A percentile compares a stretch with the other conserved stretches of the same genome.
Evolutionary conservation across 306 rosid genomes (phyloP).

Genomic region (Vigna nakashimae): DNA sequence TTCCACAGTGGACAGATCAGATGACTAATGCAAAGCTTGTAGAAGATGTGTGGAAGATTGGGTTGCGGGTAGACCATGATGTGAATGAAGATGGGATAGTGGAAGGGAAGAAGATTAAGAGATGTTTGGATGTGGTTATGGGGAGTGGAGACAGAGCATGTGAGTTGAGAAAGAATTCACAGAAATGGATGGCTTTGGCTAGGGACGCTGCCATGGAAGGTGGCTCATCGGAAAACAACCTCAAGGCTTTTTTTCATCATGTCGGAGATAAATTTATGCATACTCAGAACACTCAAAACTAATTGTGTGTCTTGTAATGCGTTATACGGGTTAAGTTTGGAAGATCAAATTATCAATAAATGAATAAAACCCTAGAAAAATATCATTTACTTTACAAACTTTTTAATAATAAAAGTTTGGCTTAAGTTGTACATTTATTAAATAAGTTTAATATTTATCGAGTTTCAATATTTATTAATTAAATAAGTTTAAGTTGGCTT

Average conservation of each 20-base stretch:
- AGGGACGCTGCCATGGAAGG: slow-evolving; percentile 34
- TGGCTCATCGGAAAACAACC: slow-evolving; percentile 43
- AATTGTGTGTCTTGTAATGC: too few relatives aligned
- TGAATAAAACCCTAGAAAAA: too few relatives aligned
- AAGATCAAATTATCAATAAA: too few relatives aligned
- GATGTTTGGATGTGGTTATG: slow-evolving; percentile 44
- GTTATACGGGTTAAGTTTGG: too few relatives aligned
- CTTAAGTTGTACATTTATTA: too few relatives aligned
- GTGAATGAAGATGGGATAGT: slow-evolving; percentile 26
- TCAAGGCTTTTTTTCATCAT: slow-evolving; percentile 11
- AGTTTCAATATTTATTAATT: too few relatives aligned
- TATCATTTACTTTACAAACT: too few relatives aligned
- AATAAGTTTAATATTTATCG: too few relatives aligned
- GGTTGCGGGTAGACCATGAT: slow-evolving; percentile 31
- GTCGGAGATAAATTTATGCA: not conserved
- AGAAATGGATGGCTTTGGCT: slow-evolving; percentile 50
- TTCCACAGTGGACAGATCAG: slow-evolving; percentile 45
- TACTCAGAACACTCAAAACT: too few relatives aligned
- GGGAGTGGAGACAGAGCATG: slow-evolving; percentile 34
- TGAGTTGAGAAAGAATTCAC: slow-evolving; percentile 41
- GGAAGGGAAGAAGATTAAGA: slow-evolving; percentile 30
- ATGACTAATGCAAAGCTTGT: slow-evolving; percentile 34
- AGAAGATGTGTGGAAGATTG: slow-evolving; percentile 48
- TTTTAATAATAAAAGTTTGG: too few relatives aligned
- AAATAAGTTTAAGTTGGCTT: too few relatives aligned